Conservation (phyloP, 495 filamentous ascomycete genomes). For the Diplogelasinospora grovesii region DNA sequence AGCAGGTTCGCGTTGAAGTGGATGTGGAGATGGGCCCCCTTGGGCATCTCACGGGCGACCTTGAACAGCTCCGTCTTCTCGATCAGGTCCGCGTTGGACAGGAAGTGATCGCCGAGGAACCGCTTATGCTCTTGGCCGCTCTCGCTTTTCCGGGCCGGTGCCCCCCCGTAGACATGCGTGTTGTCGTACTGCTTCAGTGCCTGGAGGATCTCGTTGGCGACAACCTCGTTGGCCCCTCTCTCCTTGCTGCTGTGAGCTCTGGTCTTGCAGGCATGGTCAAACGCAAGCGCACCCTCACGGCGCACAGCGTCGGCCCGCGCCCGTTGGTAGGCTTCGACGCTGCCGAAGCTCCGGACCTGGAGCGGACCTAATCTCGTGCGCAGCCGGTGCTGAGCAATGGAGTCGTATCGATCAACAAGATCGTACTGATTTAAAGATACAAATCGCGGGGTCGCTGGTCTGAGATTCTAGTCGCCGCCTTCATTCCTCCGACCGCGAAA, state of each 20-base stretch:
- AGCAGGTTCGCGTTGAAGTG: slow-evolving; percentile 52
- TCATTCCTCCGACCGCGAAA: too few relatives aligned
- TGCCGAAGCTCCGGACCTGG: too few relatives aligned
- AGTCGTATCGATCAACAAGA: too few relatives aligned
- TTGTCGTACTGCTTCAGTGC: slow-evolving; percentile 27
- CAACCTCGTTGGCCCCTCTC: slow-evolving; percentile 7
- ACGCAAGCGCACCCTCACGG: slow-evolving; percentile 2
- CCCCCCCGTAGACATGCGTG: slow-evolving; percentile 15
- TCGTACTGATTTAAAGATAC: too few relatives aligned
- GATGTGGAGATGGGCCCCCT: slow-evolving; percentile 50
- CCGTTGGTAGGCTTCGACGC: too few relatives aligned
- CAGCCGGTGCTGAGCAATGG: too few relatives aligned
- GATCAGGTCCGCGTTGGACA: slow-evolving; percentile 41
- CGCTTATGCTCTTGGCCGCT: slow-evolving; percentile 25
- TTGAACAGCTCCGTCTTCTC: slow-evolving; percentile 37
- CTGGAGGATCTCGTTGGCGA: slow-evolving; percentile 31
- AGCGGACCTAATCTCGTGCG: too few relatives aligned
- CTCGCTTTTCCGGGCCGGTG: slow-evolving; percentile 16
- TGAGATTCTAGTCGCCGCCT: too few relatives aligned
- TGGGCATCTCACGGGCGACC: slow-evolving; percentile 40
- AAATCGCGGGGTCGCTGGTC: too few relatives aligned
- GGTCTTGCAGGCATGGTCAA: slow-evolving; percentile 7
- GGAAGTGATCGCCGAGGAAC: slow-evolving; percentile 40
- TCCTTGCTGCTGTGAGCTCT: neutral
- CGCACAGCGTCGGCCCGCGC: slow-evolving; percentile 6